phyloP scores from a whole-genome alignment of 306 rosid genomes.

The Glycine tomentella region DNA sequence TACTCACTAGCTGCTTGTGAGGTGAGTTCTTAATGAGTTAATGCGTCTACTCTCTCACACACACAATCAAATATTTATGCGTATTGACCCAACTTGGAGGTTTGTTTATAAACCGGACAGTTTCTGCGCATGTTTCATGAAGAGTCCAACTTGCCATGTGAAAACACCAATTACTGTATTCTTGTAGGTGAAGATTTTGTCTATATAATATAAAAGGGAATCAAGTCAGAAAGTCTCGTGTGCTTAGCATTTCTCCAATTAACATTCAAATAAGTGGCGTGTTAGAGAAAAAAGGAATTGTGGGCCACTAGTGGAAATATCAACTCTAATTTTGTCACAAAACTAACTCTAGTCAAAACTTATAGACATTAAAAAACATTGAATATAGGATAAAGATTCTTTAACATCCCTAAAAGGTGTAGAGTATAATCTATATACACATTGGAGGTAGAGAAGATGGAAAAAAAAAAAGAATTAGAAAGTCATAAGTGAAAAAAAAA shows the following conservation, averaged over 20 bases:
- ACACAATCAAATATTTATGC: constrained; percentile 10
- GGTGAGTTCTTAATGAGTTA: too few relatives aligned
- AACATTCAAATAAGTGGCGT: background rate
- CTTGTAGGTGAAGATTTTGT: constrained; percentile 24
- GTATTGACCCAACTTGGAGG: background rate
- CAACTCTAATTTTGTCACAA: background rate
- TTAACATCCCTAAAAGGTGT: background rate
- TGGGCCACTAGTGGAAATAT: constrained; percentile 21
- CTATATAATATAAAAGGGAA: constrained; percentile 4
- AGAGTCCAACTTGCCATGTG: constrained; percentile 52
- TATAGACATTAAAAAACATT: background rate
- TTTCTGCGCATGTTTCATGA: constrained; percentile 39
- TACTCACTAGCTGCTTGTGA: background rate
- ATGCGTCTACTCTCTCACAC: too few relatives aligned
- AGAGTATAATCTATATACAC: too few relatives aligned
- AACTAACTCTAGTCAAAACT: background rate
- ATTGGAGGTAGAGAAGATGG: too few relatives aligned
- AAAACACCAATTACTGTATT: constrained; percentile 17
- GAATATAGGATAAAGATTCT: background rate
- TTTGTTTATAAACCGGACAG: background rate
- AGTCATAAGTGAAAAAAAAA: too few relatives aligned
- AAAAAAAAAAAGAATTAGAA: too few relatives aligned
- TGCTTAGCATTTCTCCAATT: background rate
- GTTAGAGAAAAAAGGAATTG: background rate
- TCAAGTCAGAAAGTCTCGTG: background rate